phyloP scores from a whole-genome alignment of 1,139 yeast genomes.

The Kazachstania sp. region DNA sequence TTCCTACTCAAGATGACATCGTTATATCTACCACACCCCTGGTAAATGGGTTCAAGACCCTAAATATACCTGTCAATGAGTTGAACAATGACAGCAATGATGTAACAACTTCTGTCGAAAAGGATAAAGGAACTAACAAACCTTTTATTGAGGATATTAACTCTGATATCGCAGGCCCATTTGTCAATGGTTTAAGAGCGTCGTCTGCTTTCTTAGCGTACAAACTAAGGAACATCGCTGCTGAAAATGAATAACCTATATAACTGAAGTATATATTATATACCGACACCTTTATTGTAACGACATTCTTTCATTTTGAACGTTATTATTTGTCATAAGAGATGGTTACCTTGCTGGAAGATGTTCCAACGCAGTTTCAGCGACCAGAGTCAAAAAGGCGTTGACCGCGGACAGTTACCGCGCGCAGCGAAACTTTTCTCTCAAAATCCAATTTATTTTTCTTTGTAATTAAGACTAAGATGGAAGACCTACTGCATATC shows the following conservation, averaged over 20 bases:
- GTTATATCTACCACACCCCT: constrained; percentile 4
- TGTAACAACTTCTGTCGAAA: not conserved
- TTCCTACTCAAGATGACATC: constrained; percentile 7
- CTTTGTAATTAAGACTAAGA: not conserved
- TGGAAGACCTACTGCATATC: no score
- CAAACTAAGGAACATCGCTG: constrained; percentile 9
- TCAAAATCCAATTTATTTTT: not conserved
- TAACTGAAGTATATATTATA: no score
- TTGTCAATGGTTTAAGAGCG: constrained; percentile 25
- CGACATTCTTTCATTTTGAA: no score
- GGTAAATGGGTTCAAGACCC: not conserved
- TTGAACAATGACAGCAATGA: constrained; percentile 7
- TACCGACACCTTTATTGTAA: no score
- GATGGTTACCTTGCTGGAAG: no score
- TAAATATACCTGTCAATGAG: not conserved
- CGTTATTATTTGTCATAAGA: no score
- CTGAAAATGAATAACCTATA: no score
- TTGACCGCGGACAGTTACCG: no score
- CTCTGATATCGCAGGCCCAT: constrained; percentile 18
- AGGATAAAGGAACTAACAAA: not conserved
- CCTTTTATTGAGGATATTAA: constrained; percentile 10
- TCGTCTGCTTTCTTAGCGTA: constrained; percentile 26
- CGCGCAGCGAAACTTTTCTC: no score
- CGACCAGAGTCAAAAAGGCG: no score
- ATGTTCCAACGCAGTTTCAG: no score